Evolutionary conservation across 2,329 filamentous ascomycete species (phyloP).

Genomic region (Dactylonectria macrodidyma): DNA sequence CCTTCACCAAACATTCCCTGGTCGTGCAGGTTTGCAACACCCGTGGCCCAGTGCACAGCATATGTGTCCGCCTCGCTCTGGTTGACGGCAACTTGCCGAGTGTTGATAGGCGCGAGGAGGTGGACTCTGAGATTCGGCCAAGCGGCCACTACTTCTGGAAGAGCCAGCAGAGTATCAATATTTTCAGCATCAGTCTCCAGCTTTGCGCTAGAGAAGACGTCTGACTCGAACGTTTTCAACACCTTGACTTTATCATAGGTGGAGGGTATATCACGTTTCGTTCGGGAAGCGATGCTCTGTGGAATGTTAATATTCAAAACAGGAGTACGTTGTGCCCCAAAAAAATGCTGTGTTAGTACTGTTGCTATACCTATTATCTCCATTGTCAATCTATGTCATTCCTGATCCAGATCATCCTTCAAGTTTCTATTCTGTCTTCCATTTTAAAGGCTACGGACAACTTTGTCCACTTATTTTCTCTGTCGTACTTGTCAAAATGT

Average conservation of each 20-base stretch:
- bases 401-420: no score
- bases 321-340: no score
- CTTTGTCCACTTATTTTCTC: no score
- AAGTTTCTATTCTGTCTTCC: no score
- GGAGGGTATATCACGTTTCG: no score
- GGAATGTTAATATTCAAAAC: no score
- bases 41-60: slow-evolving; percentile 43
- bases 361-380: no score
- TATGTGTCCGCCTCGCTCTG: slow-evolving; percentile 33
- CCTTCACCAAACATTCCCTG: slow-evolving; percentile 43
- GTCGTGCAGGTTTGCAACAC: slow-evolving; percentile 44
- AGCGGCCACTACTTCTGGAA: slow-evolving; percentile 41
- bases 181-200: slow-evolving; percentile 36
- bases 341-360: no score
- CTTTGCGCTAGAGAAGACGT: slow-evolving; percentile 45
- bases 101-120: slow-evolving; percentile 9
- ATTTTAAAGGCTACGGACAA: no score
- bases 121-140: slow-evolving; percentile 36
- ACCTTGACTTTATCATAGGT: slow-evolving; percentile 18
- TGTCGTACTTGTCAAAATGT: no score
- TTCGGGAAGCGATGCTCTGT: no score
- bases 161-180: slow-evolving; percentile 34
- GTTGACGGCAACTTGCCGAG: slow-evolving; percentile 3
- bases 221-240: slow-evolving; percentile 30
- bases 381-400: no score